These are phyloP conservation scores for Bryoerythrophyllum caledonicum DNA, from an alignment of 225 moss, liverwort and hornwort genomes.

Conservation along the genomic window DNA sequence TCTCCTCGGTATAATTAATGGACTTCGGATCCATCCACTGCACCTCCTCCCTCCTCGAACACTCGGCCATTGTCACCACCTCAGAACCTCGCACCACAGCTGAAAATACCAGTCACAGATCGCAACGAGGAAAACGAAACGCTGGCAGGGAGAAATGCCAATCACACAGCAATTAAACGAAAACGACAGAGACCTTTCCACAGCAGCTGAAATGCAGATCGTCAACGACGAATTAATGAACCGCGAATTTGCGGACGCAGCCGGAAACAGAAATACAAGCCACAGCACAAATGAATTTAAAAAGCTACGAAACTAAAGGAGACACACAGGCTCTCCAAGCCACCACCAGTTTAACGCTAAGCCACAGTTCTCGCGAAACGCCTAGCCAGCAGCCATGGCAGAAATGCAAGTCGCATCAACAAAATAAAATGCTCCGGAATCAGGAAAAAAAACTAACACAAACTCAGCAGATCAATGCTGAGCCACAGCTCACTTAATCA, in stretches of 20 bases:
- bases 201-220: neutral
- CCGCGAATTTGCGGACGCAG: neutral
- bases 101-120: neutral
- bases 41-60: conserved; percentile 21
- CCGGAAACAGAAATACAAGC: neutral
- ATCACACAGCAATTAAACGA: neutral
- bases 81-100: neutral
- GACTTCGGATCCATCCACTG: conserved; percentile 43
- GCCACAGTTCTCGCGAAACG: neutral
- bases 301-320: neutral
- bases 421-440: too few relatives aligned
- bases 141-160: neutral
- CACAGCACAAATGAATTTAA: neutral
- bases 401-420: neutral
- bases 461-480: neutral
- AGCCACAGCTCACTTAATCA: neutral
- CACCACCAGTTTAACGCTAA: neutral
- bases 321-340: neutral
- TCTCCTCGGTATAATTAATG: conserved; percentile 37
- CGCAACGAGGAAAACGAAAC: conserved; percentile 1
- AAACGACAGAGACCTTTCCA: neutral
- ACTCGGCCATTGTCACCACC: conserved; percentile 19
- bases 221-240: neutral
- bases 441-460: neutral
- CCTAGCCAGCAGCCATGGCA: neutral